Percentiles rank a stretch among this genome's conserved stretches.
Evolutionary conservation across 805 yeast species (phyloP).

Genomic region (Candida nemodendra): DNA sequence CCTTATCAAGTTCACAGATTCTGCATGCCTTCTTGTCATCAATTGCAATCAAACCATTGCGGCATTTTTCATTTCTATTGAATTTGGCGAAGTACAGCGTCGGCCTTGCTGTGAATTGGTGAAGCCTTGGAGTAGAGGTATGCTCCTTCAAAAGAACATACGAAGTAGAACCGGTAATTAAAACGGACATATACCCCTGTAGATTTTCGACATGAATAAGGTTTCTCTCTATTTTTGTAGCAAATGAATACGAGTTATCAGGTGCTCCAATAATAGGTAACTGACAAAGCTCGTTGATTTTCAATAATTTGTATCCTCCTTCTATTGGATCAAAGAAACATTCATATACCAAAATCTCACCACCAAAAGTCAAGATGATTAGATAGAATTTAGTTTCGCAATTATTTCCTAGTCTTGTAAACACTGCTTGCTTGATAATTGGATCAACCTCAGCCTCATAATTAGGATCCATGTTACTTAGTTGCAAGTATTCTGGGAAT

Average conservation of each 20-base stretch:
- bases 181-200: constrained; percentile 57
- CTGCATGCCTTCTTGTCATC: constrained; percentile 71
- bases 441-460: constrained; percentile 65
- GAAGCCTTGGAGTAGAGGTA: constrained; percentile 61
- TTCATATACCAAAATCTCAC: constrained; percentile 70
- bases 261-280: constrained; percentile 72
- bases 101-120: constrained; percentile 63
- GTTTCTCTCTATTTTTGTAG: constrained; percentile 67
- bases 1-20: constrained; percentile 45
- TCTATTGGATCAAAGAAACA: constrained; percentile 41
- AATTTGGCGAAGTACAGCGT: constrained; percentile 65
- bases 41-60: constrained; percentile 63
- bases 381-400: constrained; percentile 57
- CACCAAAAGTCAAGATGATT: constrained; percentile 74
- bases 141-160: constrained; percentile 64
- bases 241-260: constrained; percentile 68
- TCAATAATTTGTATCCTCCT: constrained; percentile 41
- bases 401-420: constrained; percentile 63
- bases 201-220: constrained; percentile 57
- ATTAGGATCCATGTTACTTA: constrained; percentile 49
- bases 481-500: constrained; percentile 41
- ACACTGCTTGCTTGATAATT: constrained; percentile 64
- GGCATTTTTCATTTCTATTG: constrained; percentile 31
- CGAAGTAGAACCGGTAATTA: constrained; percentile 75
- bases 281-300: constrained; percentile 43